Percentiles rank a stretch among this genome's conserved stretches.
Conservation (phyloP, 176 grass and related monocot species). For the Melocanna baccifera region DNA sequence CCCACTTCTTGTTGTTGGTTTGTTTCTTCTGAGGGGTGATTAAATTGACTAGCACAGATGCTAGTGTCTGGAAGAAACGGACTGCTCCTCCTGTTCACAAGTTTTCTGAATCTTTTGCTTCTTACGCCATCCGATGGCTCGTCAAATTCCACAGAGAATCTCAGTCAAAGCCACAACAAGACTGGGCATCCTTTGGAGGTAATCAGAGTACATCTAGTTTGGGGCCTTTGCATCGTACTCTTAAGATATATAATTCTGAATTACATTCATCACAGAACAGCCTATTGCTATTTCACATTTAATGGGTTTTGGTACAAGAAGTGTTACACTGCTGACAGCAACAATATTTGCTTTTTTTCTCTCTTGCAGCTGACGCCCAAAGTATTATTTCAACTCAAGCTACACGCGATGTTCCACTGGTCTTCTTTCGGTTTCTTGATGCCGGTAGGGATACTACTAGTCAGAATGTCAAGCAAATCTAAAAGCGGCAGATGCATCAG, state of each 20-base stretch:
- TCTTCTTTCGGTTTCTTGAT: constrained; percentile 83
- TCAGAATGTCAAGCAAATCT: constrained; percentile 65
- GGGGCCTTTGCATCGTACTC: background rate
- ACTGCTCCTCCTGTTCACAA: constrained; percentile 18
- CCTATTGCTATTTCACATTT: background rate
- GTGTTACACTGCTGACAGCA: background rate
- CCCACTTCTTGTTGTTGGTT: background rate
- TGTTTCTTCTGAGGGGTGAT: constrained; percentile 3
- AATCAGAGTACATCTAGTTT: constrained; percentile 3
- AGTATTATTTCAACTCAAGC: constrained; percentile 70
- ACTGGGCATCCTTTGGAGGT: constrained; percentile 52
- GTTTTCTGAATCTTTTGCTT: constrained; percentile 33
- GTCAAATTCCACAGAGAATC: background rate
- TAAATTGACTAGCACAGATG: constrained; percentile 33
- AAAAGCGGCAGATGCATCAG: constrained; percentile 36
- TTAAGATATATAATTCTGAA: background rate
- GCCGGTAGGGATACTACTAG: constrained; percentile 81
- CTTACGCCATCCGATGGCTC: constrained; percentile 30
- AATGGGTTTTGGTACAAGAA: background rate
- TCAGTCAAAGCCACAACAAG: constrained; percentile 45
- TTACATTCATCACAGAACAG: background rate
- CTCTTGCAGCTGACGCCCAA: constrained; percentile 52
- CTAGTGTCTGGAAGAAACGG: constrained; percentile 30
- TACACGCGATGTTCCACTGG: constrained; percentile 92
- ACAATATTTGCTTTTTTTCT: background rate